Base-by-base conservation (phyloP, 805 yeast genomes). In the Tetrapisispora pingtungensis region DNA sequence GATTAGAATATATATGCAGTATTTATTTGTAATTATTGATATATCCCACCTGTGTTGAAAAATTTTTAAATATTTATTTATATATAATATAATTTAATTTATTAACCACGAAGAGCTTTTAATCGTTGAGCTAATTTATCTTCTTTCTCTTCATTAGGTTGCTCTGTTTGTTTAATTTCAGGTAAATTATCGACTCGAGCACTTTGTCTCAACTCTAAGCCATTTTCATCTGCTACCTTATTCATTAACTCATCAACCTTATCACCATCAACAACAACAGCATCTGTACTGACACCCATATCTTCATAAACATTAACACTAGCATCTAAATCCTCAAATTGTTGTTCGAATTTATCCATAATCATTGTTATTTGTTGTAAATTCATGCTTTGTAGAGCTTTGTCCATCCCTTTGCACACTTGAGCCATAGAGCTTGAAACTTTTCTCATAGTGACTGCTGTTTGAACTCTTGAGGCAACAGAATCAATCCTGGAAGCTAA, bases 141-240 rank as follows among this genome's bases (percentile, higher is more conserved):
- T 65, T 90, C 97, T 51, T 83, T 82, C 52, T 84, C 95, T 43
- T 75, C 84, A 30, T 73, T 53, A 14, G 72, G 54, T 7, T 72
- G 67, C 3, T 72, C 54, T 12, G 71, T 73, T 1, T 78, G 75
- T 54, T 74, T 69, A 14, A 87, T 78, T 49, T 78, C 84, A 38
- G 77, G 76, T 7, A 69, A 62, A 3, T 63, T 55, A 27, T 70
- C 70, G 24, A 69, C 64, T 14, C 68, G 72, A 49, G 94, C 77
- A 41, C 86, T 82, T 55, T 89, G 97, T 55, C 81, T 81, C 70
- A 89, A 72, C 61, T 93, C 97, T 36, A 93, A 70, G 2, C 98
- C 99, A 0, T 96, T 97, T 61, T 90, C 97, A 61, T 90, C 97
- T 0, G 97, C 97, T 14, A 93, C 89, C 62, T 85, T 87, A 58